Percentiles rank a stretch among this genome's conserved stretches.
phyloP scores from a whole-genome alignment of 2,329 filamentous ascomycete species.

The Venturiaceae sp. region DNA sequence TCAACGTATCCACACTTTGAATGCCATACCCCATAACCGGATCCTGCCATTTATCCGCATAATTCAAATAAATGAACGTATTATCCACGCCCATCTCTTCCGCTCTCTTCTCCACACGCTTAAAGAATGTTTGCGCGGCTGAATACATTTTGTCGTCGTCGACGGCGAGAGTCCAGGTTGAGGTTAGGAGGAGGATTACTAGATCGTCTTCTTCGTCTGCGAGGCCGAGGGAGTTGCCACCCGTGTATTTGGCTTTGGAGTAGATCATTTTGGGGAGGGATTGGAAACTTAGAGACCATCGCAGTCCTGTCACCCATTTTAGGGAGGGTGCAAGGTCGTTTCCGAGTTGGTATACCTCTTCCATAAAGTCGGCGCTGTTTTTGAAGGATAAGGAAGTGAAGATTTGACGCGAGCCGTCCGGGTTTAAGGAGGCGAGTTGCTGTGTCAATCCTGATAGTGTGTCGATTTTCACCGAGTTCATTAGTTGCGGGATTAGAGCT shows the following conservation, averaged over 20 bases:
- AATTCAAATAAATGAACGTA: conserved; percentile 37
- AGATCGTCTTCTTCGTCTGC: not conserved
- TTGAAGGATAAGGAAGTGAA: conserved; percentile 4
- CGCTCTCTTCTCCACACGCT: not conserved
- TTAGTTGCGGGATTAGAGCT: not conserved
- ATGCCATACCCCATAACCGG: conserved; percentile 31
- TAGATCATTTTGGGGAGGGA: not conserved
- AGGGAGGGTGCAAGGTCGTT: not conserved
- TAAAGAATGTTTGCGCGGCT: not conserved
- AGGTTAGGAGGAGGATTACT: not conserved
- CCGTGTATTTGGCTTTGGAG: not conserved
- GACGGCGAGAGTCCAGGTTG: not conserved
- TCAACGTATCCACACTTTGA: conserved; percentile 24
- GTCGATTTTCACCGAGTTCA: not conserved
- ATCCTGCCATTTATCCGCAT: conserved; percentile 33
- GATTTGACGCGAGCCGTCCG: not conserved
- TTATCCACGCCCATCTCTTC: conserved; percentile 16
- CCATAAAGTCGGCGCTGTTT: conserved; percentile 5
- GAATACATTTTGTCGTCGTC: conserved; percentile 1
- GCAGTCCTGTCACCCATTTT: not conserved
- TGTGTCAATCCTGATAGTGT: not conserved
- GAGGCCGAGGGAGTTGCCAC: conserved; percentile 4
- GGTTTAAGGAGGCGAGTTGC: not conserved
- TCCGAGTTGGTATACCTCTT: not conserved
- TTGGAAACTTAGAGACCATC: not conserved